Conservation (phyloP, 2,329 filamentous ascomycete species). For the Aspergillus spinulosporus region DNA sequence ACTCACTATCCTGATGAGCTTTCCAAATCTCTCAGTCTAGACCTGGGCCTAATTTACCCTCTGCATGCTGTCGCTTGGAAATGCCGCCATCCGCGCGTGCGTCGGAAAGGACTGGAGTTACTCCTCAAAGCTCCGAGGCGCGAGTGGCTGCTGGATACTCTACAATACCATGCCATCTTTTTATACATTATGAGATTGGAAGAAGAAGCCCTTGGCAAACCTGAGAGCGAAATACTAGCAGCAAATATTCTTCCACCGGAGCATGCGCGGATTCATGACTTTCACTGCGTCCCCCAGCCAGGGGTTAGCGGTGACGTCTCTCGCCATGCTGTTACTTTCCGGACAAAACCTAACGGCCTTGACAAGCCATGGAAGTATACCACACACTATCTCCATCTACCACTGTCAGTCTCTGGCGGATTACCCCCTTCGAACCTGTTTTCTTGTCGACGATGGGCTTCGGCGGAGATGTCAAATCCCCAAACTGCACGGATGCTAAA, state of each 20-base stretch:
- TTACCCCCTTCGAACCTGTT: not conserved
- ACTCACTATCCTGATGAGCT: not conserved
- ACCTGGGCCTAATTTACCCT: slow-evolving; percentile 22
- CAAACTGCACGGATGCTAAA: not conserved
- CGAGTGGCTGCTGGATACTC: slow-evolving; percentile 18
- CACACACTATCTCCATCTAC: slow-evolving; percentile 12
- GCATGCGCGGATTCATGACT: slow-evolving; percentile 17
- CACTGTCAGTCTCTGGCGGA: not conserved
- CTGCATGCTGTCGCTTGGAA: slow-evolving; percentile 25
- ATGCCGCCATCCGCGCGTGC: slow-evolving; percentile 24
- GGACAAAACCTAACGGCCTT: slow-evolving; percentile 17
- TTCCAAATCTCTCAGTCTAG: slow-evolving; percentile 16
- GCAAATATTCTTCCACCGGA: slow-evolving; percentile 14
- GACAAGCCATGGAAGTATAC: slow-evolving; percentile 2
- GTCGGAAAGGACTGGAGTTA: slow-evolving; percentile 22
- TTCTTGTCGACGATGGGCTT: slow-evolving; percentile 1
- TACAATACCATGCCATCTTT: slow-evolving; percentile 20
- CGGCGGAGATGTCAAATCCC: not conserved
- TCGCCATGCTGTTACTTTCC: slow-evolving; percentile 15
- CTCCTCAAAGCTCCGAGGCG: slow-evolving; percentile 17
- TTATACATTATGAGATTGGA: slow-evolving; percentile 21
- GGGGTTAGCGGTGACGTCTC: not conserved
- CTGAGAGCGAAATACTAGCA: not conserved
- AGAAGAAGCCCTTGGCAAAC: slow-evolving; percentile 3
- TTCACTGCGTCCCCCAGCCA: slow-evolving; percentile 4